Percentiles rank a stretch among this genome's conserved stretches.
phyloP scores from a whole-genome alignment of 2,329 filamentous ascomycete genomes.

The Epichloe glyceriae region DNA sequence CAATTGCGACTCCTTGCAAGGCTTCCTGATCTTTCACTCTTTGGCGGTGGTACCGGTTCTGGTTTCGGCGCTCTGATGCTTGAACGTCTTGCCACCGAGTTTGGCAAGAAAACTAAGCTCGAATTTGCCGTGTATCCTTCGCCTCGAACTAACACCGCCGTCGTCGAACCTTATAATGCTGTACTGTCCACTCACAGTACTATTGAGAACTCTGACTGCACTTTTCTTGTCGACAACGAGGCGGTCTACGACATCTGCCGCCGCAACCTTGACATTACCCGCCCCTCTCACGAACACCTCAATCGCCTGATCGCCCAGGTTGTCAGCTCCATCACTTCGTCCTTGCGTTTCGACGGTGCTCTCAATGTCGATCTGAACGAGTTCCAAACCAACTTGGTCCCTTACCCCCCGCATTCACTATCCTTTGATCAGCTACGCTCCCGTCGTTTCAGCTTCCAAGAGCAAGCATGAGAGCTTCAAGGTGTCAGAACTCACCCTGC shows the following conservation, averaged over 20 bases:
- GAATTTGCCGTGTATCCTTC: conserved; percentile 63
- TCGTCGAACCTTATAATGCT: conserved; percentile 64
- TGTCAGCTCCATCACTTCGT: conserved; percentile 62
- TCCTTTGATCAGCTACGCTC: conserved; percentile 59
- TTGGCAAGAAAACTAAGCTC: conserved; percentile 66
- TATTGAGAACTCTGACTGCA: conserved; percentile 66
- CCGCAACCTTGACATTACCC: conserved; percentile 56
- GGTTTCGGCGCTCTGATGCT: conserved; percentile 61
- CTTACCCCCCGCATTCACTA: conserved; percentile 65
- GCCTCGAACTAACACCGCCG: conserved; percentile 55
- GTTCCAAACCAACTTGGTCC: conserved; percentile 66
- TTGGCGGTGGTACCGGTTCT: conserved; percentile 59
- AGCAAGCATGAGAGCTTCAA: conserved; percentile 82
- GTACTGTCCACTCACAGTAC: conserved; percentile 63
- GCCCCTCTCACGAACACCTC: conserved; percentile 57
- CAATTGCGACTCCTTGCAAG: conserved; percentile 60
- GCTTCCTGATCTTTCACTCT: conserved; percentile 64
- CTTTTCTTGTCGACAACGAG: conserved; percentile 66
- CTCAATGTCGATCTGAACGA: conserved; percentile 66
- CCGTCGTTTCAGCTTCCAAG: conserved; percentile 59
- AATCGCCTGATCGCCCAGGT: conserved; percentile 64
- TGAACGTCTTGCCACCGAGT: conserved; percentile 60
- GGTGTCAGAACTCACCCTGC: conserved; percentile 63
- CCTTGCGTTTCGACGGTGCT: conserved; percentile 57
- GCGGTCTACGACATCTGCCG: conserved; percentile 66